Evolutionary conservation across 2,329 filamentous ascomycete species (phyloP).

Genomic region (Samsoniella hepiali): DNA sequence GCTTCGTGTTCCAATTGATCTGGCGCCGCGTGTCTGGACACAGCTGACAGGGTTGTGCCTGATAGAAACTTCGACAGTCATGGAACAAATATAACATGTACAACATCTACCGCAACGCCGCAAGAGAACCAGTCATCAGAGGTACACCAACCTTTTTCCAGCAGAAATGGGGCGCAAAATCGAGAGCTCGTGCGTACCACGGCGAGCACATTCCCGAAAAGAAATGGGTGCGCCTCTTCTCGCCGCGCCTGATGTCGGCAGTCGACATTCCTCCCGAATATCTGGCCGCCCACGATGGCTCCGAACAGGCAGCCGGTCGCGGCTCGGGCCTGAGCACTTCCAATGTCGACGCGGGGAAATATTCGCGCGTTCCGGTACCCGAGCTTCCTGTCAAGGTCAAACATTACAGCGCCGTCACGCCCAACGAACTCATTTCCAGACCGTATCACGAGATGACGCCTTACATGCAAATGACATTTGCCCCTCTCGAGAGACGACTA

Average conservation of each 20-base stretch:
- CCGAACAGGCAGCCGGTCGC: constrained; percentile 76
- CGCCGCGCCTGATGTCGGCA: constrained; percentile 73
- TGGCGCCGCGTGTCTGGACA: not conserved
- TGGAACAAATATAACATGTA: constrained; percentile 98
- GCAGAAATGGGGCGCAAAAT: constrained; percentile 95
- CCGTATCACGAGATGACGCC: constrained; percentile 59
- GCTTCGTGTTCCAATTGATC: not conserved
- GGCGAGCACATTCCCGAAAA: constrained; percentile 91
- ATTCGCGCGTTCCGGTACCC: constrained; percentile 29
- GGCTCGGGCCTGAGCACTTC: constrained; percentile 62
- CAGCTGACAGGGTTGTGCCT: not conserved
- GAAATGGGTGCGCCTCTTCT: constrained; percentile 94
- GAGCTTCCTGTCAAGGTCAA: constrained; percentile 21
- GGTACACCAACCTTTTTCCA: constrained; percentile 77
- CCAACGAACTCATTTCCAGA: constrained; percentile 33
- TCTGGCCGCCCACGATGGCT: constrained; percentile 77
- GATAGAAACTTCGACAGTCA: constrained; percentile 85
- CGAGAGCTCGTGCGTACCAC: constrained; percentile 80
- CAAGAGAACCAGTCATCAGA: constrained; percentile 30
- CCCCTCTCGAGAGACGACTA: constrained; percentile 82
- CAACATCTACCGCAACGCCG: constrained; percentile 60
- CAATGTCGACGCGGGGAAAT: constrained; percentile 33
- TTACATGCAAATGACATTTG: constrained; percentile 95
- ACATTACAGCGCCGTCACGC: constrained; percentile 29
- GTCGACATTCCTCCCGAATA: constrained; percentile 80